These are phyloP conservation scores for Picea engelmannii DNA, from an alignment of 83 land plant species.

Conservation along the genomic window DNA sequence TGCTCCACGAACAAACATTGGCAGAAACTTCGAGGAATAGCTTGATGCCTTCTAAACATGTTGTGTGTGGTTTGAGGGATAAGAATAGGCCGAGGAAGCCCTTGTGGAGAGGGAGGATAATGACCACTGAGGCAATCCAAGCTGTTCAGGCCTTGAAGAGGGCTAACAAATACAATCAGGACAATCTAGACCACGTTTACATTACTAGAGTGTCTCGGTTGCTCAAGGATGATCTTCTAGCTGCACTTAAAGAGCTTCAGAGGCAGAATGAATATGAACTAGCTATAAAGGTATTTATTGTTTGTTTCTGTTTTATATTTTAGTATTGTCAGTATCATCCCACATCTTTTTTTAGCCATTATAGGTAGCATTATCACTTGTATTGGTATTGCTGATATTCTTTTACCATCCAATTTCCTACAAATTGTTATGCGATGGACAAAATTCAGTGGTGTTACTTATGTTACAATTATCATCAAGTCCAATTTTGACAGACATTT, in stretches of 20 bases:
- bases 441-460: too few relatives aligned
- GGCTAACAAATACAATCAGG: slow-evolving; percentile 26
- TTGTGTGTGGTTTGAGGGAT: slow-evolving; percentile 32
- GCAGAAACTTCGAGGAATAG: too few relatives aligned
- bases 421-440: too few relatives aligned
- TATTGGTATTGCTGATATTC: too few relatives aligned
- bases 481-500: too few relatives aligned
- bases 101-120: slow-evolving; percentile 46
- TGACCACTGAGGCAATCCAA: slow-evolving; percentile 64
- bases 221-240: slow-evolving; percentile 54
- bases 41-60: not conserved
- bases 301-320: not conserved
- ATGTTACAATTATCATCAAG: too few relatives aligned
- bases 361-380: too few relatives aligned
- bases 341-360: not conserved
- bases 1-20: too few relatives aligned
- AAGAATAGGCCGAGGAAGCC: slow-evolving; percentile 45
- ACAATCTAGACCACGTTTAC: slow-evolving; percentile 34
- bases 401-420: too few relatives aligned
- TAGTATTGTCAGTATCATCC: not conserved
- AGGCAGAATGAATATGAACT: slow-evolving; percentile 69
- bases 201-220: slow-evolving; percentile 38
- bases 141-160: slow-evolving; percentile 67
- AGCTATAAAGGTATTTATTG: slow-evolving; percentile 49
- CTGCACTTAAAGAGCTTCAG: slow-evolving; percentile 53